Conservation (phyloP, 257 asterid species). For the Rubia yunnanensis region DNA sequence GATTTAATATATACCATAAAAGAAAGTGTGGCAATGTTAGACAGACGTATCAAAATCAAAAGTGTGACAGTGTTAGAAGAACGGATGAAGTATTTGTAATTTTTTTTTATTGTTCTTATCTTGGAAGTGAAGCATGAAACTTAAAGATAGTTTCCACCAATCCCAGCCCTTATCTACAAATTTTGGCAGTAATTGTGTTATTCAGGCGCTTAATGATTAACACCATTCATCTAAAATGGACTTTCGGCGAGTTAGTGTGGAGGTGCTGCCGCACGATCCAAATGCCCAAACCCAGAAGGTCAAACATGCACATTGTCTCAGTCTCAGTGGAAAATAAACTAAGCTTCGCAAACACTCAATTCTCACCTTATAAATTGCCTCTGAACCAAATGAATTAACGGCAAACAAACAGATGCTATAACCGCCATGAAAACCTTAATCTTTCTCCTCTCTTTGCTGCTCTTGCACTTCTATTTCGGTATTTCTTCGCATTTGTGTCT, state of each 20-base stretch:
- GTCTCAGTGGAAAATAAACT: not conserved
- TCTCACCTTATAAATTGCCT: not conserved
- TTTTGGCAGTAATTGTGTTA: not conserved
- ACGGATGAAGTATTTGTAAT: too few species aligned
- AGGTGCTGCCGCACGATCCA: not conserved
- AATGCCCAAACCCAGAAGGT: not conserved
- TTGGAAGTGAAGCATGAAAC: not conserved
- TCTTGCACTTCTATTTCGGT: slow-evolving; percentile 41
- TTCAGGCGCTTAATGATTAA: not conserved
- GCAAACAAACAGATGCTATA: not conserved
- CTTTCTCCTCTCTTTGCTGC: slow-evolving; percentile 34
- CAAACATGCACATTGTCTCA: not conserved
- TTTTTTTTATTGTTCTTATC: not conserved
- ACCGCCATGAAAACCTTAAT: slow-evolving; percentile 10
- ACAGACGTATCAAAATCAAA: too few species aligned
- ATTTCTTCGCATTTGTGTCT: too few species aligned
- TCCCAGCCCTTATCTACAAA: not conserved
- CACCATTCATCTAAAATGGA: not conserved
- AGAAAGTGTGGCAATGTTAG: too few species aligned
- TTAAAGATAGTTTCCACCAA: not conserved
- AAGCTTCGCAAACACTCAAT: not conserved
- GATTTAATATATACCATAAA: too few species aligned
- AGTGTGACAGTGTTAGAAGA: too few species aligned
- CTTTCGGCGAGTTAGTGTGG: not conserved
- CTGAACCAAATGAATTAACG: not conserved